Evolutionary conservation across 768 basidiomycete genomes (phyloP).

Genomic region (Phanerochaete carnosa): DNA sequence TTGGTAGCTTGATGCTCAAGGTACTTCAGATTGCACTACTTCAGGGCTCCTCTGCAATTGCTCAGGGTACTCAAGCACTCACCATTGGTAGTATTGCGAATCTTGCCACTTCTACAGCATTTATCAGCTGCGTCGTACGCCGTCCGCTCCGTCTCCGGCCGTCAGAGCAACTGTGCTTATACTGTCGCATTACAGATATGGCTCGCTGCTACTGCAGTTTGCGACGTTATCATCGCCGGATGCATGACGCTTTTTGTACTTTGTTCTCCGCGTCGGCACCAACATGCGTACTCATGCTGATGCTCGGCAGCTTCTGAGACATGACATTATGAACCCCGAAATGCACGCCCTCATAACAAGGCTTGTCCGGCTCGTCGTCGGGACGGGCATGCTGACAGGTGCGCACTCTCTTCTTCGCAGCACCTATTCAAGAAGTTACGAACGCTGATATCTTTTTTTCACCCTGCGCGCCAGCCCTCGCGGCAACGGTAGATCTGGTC

Average conservation of each 20-base stretch:
- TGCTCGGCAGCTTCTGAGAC: neutral
- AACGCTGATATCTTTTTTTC: no score
- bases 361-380: neutral
- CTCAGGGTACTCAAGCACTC: neutral
- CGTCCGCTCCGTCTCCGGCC: neutral
- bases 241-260: conserved; percentile 20
- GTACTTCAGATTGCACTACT: neutral
- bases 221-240: conserved; percentile 26
- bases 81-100: neutral
- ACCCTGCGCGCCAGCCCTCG: neutral
- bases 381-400: conserved; percentile 7
- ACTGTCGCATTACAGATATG: conserved; percentile 16
- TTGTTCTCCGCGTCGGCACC: conserved; percentile 13
- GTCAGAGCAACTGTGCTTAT: neutral
- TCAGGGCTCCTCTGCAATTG: neutral
- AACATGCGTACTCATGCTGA: neutral
- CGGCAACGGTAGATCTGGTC: neutral
- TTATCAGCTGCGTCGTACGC: neutral
- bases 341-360: neutral
- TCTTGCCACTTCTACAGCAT: neutral
- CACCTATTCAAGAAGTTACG: neutral
- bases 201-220: conserved; percentile 16
- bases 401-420: no score
- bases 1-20: neutral
- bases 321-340: neutral